Evolutionary conservation across 768 basidiomycete genomes (phyloP), one percentile per base, ranked within the genome.

Genomic region (Lactarius vividus): DNA sequence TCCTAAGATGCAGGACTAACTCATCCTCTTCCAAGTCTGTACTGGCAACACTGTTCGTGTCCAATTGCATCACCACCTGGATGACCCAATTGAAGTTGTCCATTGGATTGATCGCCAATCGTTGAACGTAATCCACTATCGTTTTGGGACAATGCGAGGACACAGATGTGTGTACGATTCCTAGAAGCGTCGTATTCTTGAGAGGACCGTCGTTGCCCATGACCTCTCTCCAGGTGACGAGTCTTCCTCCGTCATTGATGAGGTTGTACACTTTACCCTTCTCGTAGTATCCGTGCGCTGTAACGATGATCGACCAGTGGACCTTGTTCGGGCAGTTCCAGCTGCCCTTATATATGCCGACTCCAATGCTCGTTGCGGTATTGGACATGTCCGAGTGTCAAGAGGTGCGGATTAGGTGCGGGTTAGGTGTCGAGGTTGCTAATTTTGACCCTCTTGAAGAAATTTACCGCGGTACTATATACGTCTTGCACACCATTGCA

Each of bases 81-180:
- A 61, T 33, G n/a, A 37, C 59, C 59, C 59, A 61, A 23, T 61
- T 3, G n/a, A 61, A 52, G 33, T 46, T 37, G 49, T 61, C 46
- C 16, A 23, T 26, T 23, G 29, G 33, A 23, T 23, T 60, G 13
- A 52, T 49, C 4, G 31, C 23, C 33, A 52, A 3, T 5, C 31
- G 31, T 31, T 49, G 59, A 20, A 60, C 15, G 33, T 60, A 60
- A 31, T 46, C 31, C 13, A 49, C 44, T 10, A 60, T 55, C 5
- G 29, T 29, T 46, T 18, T 35, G 1, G 29, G 44, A 31, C 18
- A n/a, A 31, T 33, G 26, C 16, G 44, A 2, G 13, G 58, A 59
- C 18, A 44, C 37, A 44, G 57, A 59, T 8, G n/a, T 8, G 11
- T 31, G 59, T 20, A 46, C 28, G 18, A 52, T 61, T 9, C 46